phyloP scores from a whole-genome alignment of 331 rosid species.

The Quercus phellos region DNA sequence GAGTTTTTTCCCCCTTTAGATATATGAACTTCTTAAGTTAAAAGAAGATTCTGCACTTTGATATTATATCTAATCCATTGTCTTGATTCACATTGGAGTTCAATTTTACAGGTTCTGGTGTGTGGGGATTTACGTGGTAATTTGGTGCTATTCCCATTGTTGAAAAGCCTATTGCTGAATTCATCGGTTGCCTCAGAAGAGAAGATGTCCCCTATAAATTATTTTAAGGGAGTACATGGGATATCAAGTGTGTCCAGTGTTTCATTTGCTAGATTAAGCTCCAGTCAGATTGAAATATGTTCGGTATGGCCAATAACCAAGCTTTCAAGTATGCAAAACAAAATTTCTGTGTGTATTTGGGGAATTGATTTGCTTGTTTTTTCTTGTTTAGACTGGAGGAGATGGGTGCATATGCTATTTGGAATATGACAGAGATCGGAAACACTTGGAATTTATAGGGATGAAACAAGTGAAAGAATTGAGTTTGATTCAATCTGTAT shows the following conservation, averaged over 20 bases:
- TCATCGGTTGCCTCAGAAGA: conserved; percentile 30
- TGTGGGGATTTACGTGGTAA: conserved; percentile 97
- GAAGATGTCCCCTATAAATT: conserved; percentile 47
- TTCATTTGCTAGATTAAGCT: conserved; percentile 36
- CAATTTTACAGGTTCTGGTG: conserved; percentile 57
- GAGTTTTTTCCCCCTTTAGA: conserved; percentile 8
- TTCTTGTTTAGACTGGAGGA: conserved; percentile 81
- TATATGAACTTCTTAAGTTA: neutral
- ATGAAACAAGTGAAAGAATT: conserved; percentile 93
- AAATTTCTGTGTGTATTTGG: neutral
- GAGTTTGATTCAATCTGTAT: conserved; percentile 61
- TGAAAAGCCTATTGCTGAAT: conserved; percentile 36
- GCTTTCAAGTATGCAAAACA: neutral
- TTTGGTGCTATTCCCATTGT: conserved; percentile 70
- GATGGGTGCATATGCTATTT: conserved; percentile 91
- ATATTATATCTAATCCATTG: neutral
- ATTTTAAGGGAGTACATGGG: conserved; percentile 93
- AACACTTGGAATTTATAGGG: conserved; percentile 76
- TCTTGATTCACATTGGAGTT: neutral
- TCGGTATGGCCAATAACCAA: conserved; percentile 47
- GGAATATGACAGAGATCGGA: conserved; percentile 58
- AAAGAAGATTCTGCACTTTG: conserved; percentile 6
- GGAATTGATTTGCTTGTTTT: neutral
- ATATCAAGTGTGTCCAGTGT: conserved; percentile 82
- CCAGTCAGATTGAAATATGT: conserved; percentile 56